phyloP scores from a whole-genome alignment of 2,329 filamentous ascomycete genomes.

The Aspergillus costaricaensis region DNA sequence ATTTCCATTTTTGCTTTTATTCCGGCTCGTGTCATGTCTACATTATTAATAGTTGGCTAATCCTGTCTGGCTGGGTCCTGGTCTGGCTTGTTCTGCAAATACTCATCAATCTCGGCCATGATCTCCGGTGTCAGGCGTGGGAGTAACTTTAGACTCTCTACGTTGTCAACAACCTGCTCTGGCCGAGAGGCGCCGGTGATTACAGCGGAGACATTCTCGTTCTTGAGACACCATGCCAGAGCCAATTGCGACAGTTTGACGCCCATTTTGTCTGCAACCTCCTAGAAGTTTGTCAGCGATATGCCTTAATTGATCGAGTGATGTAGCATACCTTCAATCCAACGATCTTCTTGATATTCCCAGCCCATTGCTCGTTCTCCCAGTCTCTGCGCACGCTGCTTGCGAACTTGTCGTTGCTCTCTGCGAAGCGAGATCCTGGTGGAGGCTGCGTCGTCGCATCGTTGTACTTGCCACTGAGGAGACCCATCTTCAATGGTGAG shows the following conservation, averaged over 20 bases:
- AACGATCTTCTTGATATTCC: constrained; percentile 60
- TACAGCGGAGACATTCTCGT: constrained; percentile 54
- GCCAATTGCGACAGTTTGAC: constrained; percentile 57
- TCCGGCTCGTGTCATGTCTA: too few species aligned
- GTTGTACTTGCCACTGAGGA: constrained; percentile 70
- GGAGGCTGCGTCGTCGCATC: constrained; percentile 56
- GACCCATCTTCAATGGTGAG: constrained; percentile 62
- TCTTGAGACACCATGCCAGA: constrained; percentile 63
- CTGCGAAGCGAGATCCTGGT: constrained; percentile 59
- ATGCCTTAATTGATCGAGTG: neutral
- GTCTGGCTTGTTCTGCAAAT: constrained; percentile 33
- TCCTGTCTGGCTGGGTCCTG: constrained; percentile 25
- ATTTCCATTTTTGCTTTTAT: too few species aligned
- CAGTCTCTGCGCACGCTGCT: constrained; percentile 45
- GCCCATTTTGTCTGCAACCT: constrained; percentile 46
- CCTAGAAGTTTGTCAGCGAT: constrained; percentile 9
- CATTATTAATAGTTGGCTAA: neutral
- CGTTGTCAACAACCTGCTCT: constrained; percentile 49
- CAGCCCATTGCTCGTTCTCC: constrained; percentile 44
- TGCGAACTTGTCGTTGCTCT: constrained; percentile 60
- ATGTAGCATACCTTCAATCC: constrained; percentile 36
- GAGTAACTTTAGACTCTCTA: constrained; percentile 48
- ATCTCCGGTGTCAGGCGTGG: constrained; percentile 47
- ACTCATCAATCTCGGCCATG: constrained; percentile 50
- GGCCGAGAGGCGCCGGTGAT: constrained; percentile 48